Evolutionary conservation across 345 rosid species (phyloP), one percentile per base, ranked within the genome.

Genomic region (Triadica sebifera): DNA sequence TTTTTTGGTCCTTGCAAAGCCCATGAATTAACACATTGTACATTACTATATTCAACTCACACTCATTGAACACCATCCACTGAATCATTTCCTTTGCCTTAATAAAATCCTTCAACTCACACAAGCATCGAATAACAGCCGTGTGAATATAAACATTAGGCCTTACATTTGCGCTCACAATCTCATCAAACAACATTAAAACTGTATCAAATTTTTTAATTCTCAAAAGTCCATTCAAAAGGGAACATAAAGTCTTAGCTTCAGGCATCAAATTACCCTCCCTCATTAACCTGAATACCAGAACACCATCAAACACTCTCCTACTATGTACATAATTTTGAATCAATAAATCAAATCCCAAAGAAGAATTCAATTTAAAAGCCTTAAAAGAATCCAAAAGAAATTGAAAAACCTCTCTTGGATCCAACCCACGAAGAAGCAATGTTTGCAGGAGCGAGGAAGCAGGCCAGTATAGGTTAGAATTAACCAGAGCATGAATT

Each of bases 21-120:
- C 97, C 94, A 75, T 89, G 87, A 78, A 94, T 88, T 80, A 93
- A 77, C 72, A 91, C 90, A 82, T 92, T 94, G 75, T 89, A 93
- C 19, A 84, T 75, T 56, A 92, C 90, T 22, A 90, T 72, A 83
- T 75, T 91, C 77, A 87, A 79, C 58, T 82, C 85, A 50, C 81
- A 82, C n/a, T 86, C 87, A 38, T 24, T 77, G 19, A 69, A 80
- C 76, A 90, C 97, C 91, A 91, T 82, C 77, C 60, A 73, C n/a
- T 6, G 39, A 77, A 95, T 74, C 81, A 91, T 81, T 69, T 88
- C 89, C 67, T 71, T 84, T 4, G 96, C 97, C 83, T 88, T 85
- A 19, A 43, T 74, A 61, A 93, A 84, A 80, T 91, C 86, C 82
- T 89, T 89, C 69, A 84, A 61, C 78, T 88, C 96, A 59, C 99